Base-by-base conservation (phyloP, 345 rosid genomes). In the Citrus maxima region DNA sequence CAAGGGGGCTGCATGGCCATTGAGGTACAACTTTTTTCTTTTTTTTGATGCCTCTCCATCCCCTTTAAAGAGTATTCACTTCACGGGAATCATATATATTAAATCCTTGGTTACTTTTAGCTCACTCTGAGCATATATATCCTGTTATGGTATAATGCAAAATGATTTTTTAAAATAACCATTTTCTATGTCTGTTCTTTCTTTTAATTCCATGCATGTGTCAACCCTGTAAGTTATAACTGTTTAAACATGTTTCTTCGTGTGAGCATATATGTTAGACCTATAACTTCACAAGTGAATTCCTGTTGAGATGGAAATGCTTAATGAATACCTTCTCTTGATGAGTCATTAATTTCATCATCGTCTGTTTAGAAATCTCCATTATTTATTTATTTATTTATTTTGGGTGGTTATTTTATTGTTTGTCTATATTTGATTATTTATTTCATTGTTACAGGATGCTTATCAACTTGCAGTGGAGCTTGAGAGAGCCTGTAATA, bases 1-100 rank as follows among this genome's bases (percentile, higher is more conserved):
- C 98, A 96, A 89, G 98, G 97, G 32, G 99, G 97, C 28, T 94
- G 98, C 82, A 94, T 96, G 97, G 99, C 98, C 74, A 91, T 94
- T 83, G 98, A 94, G 93, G 98, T 95, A 87, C 37, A 28, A 28
- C 65, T 85, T 71, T 22, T 67, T 60, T 18, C 27, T 25, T 67
- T 60, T 64, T 75, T 46, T 46, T 1, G 5, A 13, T 46, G 51
- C 51, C 18, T 13, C 51, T 12, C 5, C 0, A 75, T 28, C 9
- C 13, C 78, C 32, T n/a, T 75, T 32, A 4, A 9, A 46, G 14
- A 13, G 2, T 75, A 16, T 38, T 18, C 42, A 55, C 40, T 2
- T 8, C 42, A 38, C 42, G 24, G 25, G 21, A 70, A 72, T 35
- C 54, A n/a, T 76, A 13, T 3, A 0, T 13, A 35, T 6, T 58